A percentile compares a stretch with the other conserved stretches of the same genome.
Evolutionary conservation across 495 filamentous ascomycete species (phyloP).

Genomic region (Aspergillus egyptiacus): DNA sequence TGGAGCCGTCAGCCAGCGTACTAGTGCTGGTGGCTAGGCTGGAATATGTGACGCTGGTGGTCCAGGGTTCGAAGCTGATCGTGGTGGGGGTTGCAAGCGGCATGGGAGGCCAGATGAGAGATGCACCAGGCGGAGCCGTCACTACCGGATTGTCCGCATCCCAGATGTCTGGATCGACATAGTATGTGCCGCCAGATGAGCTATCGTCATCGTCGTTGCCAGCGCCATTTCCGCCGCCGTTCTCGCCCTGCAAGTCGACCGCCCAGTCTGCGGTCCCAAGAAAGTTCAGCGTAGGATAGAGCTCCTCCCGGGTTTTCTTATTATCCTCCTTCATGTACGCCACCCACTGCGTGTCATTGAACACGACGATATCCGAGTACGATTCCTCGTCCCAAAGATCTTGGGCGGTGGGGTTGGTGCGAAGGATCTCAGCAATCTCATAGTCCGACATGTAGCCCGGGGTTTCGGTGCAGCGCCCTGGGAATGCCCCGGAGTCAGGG

Average conservation of each 20-base stretch:
- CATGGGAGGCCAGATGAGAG: background rate
- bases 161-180: background rate
- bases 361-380: background rate
- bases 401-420: background rate
- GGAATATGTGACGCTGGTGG: too few relatives aligned
- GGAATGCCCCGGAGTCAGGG: background rate
- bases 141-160: too few relatives aligned
- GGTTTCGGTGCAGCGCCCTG: background rate
- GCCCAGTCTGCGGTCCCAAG: conserved; percentile 37
- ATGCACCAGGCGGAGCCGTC: too few relatives aligned
- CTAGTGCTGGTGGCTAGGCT: too few relatives aligned
- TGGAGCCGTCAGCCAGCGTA: too few relatives aligned
- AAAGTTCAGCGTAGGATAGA: conserved; percentile 22
- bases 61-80: background rate
- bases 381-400: background rate
- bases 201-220: background rate
- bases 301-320: conserved; percentile 14
- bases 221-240: background rate
- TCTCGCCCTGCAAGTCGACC: conserved; percentile 14
- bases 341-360: conserved; percentile 27
- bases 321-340: conserved; percentile 31
- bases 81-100: background rate
- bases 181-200: background rate
- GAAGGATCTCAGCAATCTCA: background rate
- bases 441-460: background rate